phyloP scores from a whole-genome alignment of 345 rosid species.

The Aurinia saxatilis region DNA sequence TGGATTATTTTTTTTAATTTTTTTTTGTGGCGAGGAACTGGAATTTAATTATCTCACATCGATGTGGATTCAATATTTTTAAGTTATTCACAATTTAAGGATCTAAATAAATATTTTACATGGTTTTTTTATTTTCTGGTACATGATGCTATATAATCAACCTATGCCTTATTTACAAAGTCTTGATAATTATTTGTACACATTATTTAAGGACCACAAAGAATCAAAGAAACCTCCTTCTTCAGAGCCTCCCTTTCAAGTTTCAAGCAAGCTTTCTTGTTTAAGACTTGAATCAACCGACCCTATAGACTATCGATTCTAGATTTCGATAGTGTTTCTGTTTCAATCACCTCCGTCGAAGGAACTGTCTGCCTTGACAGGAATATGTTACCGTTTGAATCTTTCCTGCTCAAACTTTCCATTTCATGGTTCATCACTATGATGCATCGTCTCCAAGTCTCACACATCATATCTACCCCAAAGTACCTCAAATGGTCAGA shows the following conservation, averaged over 20 bases:
- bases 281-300: neutral
- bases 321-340: slow-evolving; percentile 13
- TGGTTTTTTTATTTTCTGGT: neutral
- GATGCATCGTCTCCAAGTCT: slow-evolving; percentile 54
- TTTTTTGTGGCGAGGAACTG: too few species aligned
- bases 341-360: slow-evolving; percentile 18
- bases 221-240: slow-evolving; percentile 8
- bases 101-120: neutral
- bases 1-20: too few species aligned
- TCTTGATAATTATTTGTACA: neutral
- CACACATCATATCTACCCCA: slow-evolving; percentile 56
- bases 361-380: slow-evolving; percentile 38
- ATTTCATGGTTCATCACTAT: slow-evolving; percentile 51
- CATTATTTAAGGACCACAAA: neutral
- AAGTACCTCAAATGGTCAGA: slow-evolving; percentile 66
- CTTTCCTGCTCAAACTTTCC: slow-evolving; percentile 39
- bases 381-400: slow-evolving; percentile 54
- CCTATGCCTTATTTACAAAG: slow-evolving; percentile 1
- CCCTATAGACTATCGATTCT: neutral
- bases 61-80: too few species aligned
- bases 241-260: neutral
- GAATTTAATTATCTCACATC: too few species aligned
- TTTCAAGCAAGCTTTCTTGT: neutral
- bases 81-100: too few species aligned
- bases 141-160: neutral